Conservation (phyloP, 2,329 filamentous ascomycete genomes). For the Hawksworthiomyces lignivorus region DNA sequence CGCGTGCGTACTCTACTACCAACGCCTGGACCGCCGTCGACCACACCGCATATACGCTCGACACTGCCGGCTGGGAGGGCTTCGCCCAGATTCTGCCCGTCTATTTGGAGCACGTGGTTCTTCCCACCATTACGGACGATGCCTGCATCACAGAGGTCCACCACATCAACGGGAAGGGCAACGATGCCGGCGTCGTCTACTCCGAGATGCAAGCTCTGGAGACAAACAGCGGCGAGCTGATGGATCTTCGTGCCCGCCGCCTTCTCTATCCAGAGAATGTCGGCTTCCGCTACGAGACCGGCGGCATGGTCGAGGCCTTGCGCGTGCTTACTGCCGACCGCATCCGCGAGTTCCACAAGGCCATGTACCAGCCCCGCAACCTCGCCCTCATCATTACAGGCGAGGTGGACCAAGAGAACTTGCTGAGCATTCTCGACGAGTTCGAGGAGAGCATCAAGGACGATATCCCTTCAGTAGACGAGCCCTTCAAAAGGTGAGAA, state of each 20-base stretch:
- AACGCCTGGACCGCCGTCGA: conserved; percentile 98
- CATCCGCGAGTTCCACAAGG: conserved; percentile 88
- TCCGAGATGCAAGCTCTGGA: conserved; percentile 98
- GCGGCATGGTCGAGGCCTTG: conserved; percentile 88
- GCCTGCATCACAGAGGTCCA: conserved; percentile 94
- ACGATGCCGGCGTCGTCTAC: conserved; percentile 96
- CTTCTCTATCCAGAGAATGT: conserved; percentile 81
- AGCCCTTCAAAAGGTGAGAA: conserved; percentile 64
- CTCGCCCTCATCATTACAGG: conserved; percentile 87
- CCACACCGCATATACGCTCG: conserved; percentile 91
- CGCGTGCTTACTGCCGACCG: conserved; percentile 78
- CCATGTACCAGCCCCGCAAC: conserved; percentile 98
- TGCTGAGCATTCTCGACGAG: conserved; percentile 72
- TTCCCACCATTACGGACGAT: conserved; percentile 87
- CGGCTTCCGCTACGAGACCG: conserved; percentile 96
- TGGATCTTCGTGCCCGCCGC: conserved; percentile 74
- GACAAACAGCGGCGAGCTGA: conserved; percentile 75
- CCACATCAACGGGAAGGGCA: conserved; percentile 85
- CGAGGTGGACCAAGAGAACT: conserved; percentile 73
- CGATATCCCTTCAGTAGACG: conserved; percentile 66
- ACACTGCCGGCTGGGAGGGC: conserved; percentile 93
- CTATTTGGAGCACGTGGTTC: conserved; percentile 88
- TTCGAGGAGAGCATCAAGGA: conserved; percentile 85
- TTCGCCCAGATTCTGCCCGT: conserved; percentile 92
- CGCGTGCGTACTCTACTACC: conserved; percentile 83